These are phyloP conservation scores for Euphorbia celastroides DNA, from an alignment of 441 rosid genomes.

Conservation along the genomic window DNA sequence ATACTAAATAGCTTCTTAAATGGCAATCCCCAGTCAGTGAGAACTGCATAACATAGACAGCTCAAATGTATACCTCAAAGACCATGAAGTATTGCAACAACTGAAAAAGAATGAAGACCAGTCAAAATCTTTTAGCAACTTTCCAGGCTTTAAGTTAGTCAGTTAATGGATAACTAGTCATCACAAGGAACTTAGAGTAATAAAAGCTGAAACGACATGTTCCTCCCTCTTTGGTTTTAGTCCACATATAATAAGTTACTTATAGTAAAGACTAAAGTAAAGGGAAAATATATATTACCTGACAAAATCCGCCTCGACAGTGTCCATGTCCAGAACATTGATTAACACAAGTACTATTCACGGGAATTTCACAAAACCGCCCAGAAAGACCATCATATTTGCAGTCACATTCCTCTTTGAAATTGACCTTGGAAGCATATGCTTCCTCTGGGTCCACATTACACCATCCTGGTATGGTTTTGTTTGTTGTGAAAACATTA, in stretches of 20 bases:
- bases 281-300: conserved; percentile 37
- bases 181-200: conserved; percentile 1
- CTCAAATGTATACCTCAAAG: neutral
- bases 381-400: conserved; percentile 89
- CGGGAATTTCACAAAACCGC: conserved; percentile 80
- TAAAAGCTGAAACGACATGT: neutral
- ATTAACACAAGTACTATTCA: conserved; percentile 68
- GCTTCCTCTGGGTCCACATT: conserved; percentile 84
- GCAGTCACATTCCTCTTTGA: conserved; percentile 90
- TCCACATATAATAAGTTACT: neutral
- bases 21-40: neutral
- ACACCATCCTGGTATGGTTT: conserved; percentile 89
- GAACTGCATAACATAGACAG: conserved; percentile 1
- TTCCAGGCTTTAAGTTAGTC: conserved; percentile 2
- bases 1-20: neutral
- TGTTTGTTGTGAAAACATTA: conserved; percentile 59
- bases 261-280: neutral
- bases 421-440: conserved; percentile 48
- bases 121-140: neutral
- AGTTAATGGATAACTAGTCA: neutral
- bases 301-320: conserved; percentile 94
- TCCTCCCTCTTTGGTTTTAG: neutral
- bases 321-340: conserved; percentile 89
- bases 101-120: neutral
- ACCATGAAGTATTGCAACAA: neutral